phyloP scores from a whole-genome alignment of 306 rosid genomes.

The Prosopis cineraria region DNA sequence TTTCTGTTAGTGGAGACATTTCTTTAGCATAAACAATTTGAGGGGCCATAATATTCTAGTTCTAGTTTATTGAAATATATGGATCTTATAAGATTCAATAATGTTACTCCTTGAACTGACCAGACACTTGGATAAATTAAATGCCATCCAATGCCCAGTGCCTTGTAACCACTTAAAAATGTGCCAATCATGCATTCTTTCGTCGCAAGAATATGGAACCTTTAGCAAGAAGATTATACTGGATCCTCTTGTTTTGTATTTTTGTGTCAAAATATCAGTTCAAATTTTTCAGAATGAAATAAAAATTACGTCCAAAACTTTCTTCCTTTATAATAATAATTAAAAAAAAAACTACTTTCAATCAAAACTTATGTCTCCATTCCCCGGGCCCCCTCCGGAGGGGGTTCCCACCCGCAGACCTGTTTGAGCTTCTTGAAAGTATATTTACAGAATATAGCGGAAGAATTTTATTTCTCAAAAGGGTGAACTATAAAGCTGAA shows the following conservation, averaged over 20 bases:
- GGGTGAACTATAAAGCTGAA: conserved; percentile 8
- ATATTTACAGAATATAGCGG: conserved; percentile 6
- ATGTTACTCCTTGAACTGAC: neutral
- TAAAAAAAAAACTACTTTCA: no score
- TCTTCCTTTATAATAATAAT: no score
- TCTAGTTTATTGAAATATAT: neutral
- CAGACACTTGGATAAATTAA: neutral
- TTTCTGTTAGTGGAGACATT: neutral
- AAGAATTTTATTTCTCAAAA: conserved; percentile 28
- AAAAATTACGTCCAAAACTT: neutral
- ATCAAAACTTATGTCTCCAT: neutral
- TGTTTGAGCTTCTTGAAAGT: neutral
- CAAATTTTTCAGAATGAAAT: neutral
- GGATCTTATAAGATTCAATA: neutral
- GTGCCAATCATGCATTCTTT: neutral
- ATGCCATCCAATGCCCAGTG: neutral
- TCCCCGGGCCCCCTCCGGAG: neutral
- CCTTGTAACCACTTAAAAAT: neutral
- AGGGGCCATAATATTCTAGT: neutral
- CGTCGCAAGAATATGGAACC: neutral
- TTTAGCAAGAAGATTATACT: neutral
- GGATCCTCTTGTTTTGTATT: neutral
- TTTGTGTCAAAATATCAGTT: neutral
- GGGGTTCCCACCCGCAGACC: neutral
- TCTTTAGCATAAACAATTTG: neutral